Evolutionary conservation across 768 basidiomycete species (phyloP).

Genomic region (Nidularia sp.): DNA sequence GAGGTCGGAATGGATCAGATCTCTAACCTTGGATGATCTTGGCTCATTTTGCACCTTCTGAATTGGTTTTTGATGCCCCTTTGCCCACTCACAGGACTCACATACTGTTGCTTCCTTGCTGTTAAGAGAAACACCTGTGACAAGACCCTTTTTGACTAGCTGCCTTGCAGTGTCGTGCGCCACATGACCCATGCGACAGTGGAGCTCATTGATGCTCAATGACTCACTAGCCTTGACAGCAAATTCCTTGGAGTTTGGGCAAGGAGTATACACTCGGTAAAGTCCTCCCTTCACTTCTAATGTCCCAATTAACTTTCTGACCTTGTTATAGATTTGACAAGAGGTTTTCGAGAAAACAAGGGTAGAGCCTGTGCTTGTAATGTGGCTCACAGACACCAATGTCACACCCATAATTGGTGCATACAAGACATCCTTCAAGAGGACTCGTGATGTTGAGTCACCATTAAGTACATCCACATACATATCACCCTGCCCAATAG

Average conservation of each 20-base stretch:
- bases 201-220: constrained; percentile 16
- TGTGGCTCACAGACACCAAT: constrained; percentile 25
- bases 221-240: constrained; percentile 6
- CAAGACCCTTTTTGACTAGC: constrained; percentile 15
- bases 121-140: constrained; percentile 16
- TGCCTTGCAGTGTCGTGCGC: constrained; percentile 9
- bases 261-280: no score
- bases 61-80: constrained; percentile 13
- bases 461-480: constrained; percentile 26
- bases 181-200: constrained; percentile 19
- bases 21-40: constrained; percentile 4
- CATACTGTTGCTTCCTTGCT: constrained; percentile 13
- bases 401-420: constrained; percentile 32
- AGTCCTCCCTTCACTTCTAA: no score
- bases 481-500: constrained; percentile 21
- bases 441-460: constrained; percentile 12
- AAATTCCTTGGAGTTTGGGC: no score
- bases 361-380: constrained; percentile 23
- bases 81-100: constrained; percentile 24
- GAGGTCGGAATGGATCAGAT: constrained; percentile 25
- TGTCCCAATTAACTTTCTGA: constrained; percentile 9
- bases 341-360: constrained; percentile 20
- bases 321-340: constrained; percentile 14
- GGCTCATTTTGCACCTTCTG: constrained; percentile 6
- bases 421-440: constrained; percentile 29